Evolutionary conservation across 371 early-diverging fungal species (phyloP), one percentile per base, ranked within the genome.

Genomic region (Haplosporangium sp.): DNA sequence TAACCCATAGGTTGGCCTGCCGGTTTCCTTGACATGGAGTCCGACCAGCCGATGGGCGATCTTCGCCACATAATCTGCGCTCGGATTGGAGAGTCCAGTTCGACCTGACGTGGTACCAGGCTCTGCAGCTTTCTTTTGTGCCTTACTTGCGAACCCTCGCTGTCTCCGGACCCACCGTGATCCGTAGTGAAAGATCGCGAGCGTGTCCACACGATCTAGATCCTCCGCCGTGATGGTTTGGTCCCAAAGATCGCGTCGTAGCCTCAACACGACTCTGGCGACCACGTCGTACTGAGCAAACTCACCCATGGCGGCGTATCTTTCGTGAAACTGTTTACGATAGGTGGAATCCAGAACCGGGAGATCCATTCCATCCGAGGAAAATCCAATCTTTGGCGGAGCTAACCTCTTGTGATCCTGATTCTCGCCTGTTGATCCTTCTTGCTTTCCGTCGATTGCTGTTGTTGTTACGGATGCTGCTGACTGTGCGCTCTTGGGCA

Each of bases 231-330:
- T 14, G 3, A 63, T 48, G 5, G 18, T 21, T 6, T 23, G 51
- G 11, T 38, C 16, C 74, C 74, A 74, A 11, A 58, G 60, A 14
- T 53, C 45, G 40, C 45, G 37, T 14, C 74, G 54, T 41, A 63
- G 56, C 5, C 42, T 64, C 36, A 29, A 64, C 7, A 74, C 51
- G 10, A 74, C 55, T 10, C 48, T 40, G 7, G 68, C 59, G 11
- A 74, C 59, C 69, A 60, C 60, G 13, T 59, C 57, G 55, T 74
- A 64, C 41, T 51, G 18, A 14, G 10, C 38, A 5, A 60, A 14
- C 1, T 21, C 1, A 10, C 42, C 10, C 0, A 1, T 11, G 1
- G 46, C 46, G 11, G 5, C 12, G 20, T 68, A 64, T 1, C 11
- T 8, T 0, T 38, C 52, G 10, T 57, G 21, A 23, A 66, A 65